phyloP scores from a whole-genome alignment of 1,284 basidiomycete species.

The Flammula alnicola region DNA sequence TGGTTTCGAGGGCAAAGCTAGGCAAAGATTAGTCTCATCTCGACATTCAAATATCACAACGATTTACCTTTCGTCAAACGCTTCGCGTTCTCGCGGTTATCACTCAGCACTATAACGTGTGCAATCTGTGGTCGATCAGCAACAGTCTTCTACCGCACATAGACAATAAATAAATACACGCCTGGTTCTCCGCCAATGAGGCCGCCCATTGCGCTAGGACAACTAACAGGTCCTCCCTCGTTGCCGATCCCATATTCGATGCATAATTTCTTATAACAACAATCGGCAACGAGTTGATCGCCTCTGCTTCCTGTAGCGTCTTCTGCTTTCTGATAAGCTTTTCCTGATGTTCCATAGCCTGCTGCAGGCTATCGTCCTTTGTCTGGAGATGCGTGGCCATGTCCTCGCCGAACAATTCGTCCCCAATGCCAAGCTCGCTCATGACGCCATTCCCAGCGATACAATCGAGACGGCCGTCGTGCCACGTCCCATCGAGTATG shows the following conservation, averaged over 20 bases:
- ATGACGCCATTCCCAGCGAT: conserved; percentile 85
- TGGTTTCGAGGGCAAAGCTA: conserved; percentile 87
- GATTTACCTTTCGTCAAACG: conserved; percentile 73
- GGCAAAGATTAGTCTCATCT: not conserved
- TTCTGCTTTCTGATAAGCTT: conserved; percentile 24
- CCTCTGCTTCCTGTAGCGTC: conserved; percentile 43
- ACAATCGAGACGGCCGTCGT: conserved; percentile 82
- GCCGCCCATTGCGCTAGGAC: conserved; percentile 90
- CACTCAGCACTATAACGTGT: conserved; percentile 91
- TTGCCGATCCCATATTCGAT: conserved; percentile 58
- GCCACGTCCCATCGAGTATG: conserved; percentile 68
- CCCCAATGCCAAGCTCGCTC: conserved; percentile 81
- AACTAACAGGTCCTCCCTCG: conserved; percentile 73
- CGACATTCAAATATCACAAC: not conserved
- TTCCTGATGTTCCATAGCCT: conserved; percentile 23
- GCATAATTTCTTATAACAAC: conserved; percentile 85
- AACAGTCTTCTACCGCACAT: not conserved
- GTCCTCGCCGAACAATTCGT: conserved; percentile 55
- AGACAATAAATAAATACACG: conserved; percentile 33
- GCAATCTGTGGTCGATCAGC: conserved; percentile 60
- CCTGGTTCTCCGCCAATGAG: conserved; percentile 78
- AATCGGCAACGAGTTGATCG: conserved; percentile 75
- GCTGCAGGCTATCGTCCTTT: conserved; percentile 17
- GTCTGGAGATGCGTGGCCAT: conserved; percentile 36
- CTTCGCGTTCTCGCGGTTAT: conserved; percentile 89